phyloP scores from a whole-genome alignment of 1,284 basidiomycete species.

The Ganoderma leucocontextum region DNA sequence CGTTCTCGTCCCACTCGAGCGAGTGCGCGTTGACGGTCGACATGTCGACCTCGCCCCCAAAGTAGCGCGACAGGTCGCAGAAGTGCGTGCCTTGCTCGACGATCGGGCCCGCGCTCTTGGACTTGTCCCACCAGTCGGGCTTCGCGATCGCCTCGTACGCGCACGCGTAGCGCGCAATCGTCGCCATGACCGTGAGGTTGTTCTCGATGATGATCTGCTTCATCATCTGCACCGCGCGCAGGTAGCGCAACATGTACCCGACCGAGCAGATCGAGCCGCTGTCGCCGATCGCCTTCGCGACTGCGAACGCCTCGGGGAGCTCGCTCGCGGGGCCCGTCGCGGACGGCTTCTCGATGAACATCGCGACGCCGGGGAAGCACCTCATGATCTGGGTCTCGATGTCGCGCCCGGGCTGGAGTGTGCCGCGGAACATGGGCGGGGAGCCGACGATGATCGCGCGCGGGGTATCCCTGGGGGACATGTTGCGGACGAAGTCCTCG shows the following conservation, averaged over 20 bases:
- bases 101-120: constrained; percentile 89
- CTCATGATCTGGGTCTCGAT: constrained; percentile 92
- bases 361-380: constrained; percentile 88
- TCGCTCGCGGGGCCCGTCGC: constrained; percentile 83
- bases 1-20: constrained; percentile 90
- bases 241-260: constrained; percentile 94
- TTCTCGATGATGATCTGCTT: constrained; percentile 96
- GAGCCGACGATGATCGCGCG: constrained; percentile 90
- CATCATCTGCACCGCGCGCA: constrained; percentile 97
- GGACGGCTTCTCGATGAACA: constrained; percentile 96
- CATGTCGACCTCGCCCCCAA: constrained; percentile 96
- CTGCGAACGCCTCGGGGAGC: constrained; percentile 71
- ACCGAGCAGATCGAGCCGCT: constrained; percentile 87
- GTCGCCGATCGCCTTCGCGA: constrained; percentile 74
- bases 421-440: constrained; percentile 94
- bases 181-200: constrained; percentile 96
- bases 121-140: constrained; percentile 98
- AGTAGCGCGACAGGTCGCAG: constrained; percentile 94
- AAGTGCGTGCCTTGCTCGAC: constrained; percentile 97
- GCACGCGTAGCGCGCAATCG: constrained; percentile 94
- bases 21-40: constrained; percentile 86
- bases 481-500: constrained; percentile 84
- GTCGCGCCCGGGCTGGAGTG: constrained; percentile 80
- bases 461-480: constrained; percentile 67
- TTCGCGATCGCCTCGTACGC: constrained; percentile 93